phyloP scores from a whole-genome alignment of 352 stramenopile species.

The Phytophthora podocarpi region DNA sequence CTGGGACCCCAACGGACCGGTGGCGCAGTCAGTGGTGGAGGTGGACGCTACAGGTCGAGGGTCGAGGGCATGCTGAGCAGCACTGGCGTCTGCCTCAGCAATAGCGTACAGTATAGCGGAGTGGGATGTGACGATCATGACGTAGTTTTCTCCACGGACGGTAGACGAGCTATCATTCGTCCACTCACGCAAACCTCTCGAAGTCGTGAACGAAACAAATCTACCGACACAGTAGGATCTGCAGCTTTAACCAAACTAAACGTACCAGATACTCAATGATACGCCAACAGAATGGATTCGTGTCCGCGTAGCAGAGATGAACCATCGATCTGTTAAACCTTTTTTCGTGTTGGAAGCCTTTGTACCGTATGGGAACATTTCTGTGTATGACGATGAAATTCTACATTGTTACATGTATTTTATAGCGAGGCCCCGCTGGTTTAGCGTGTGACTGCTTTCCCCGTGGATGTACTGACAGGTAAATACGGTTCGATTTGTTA shows the following conservation, averaged over 20 bases:
- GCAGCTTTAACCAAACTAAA: constrained; percentile 10
- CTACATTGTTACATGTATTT: no score
- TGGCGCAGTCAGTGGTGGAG: no score
- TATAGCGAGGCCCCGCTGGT: no score
- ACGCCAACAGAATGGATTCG: constrained; percentile 24
- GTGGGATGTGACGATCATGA: constrained; percentile 66
- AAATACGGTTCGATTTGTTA: no score
- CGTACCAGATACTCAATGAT: constrained; percentile 6
- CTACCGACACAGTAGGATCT: constrained; percentile 11
- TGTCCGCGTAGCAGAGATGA: not conserved
- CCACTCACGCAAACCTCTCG: constrained; percentile 45
- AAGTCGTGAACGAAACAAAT: constrained; percentile 28
- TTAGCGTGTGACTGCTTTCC: no score
- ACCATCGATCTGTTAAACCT: not conserved
- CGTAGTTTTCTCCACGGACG: constrained; percentile 56
- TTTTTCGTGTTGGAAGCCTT: constrained; percentile 3
- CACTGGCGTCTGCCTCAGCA: no score
- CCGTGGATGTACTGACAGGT: no score
- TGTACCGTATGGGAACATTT: no score
- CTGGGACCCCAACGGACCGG: no score
- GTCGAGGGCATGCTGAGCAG: no score
- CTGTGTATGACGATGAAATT: constrained; percentile 11
- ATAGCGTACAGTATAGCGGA: no score
- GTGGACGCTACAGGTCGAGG: no score
- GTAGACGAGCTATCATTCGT: constrained; percentile 65